These are phyloP conservation scores for Phymatotrichopsis omnivora DNA, from an alignment of 2,329 filamentous ascomycete genomes.

Conservation along the genomic window DNA sequence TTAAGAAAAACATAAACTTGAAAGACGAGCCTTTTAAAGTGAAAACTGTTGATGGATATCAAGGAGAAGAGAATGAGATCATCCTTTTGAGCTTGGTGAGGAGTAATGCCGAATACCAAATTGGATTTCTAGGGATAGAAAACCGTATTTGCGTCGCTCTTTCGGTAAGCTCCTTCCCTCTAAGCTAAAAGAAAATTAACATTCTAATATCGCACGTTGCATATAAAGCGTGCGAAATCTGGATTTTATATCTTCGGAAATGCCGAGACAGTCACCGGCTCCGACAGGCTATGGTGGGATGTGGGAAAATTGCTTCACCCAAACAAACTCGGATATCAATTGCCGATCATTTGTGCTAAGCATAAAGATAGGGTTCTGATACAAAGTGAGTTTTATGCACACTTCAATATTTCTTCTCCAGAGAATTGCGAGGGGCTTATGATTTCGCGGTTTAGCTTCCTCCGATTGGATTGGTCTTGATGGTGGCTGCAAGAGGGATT, in stretches of 20 bases:
- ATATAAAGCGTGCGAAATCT: constrained; percentile 60
- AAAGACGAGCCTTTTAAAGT: constrained; percentile 45
- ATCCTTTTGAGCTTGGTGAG: constrained; percentile 72
- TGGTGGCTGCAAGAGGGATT: constrained; percentile 46
- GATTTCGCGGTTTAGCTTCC: constrained; percentile 35
- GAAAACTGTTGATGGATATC: constrained; percentile 77
- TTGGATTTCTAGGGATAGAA: constrained; percentile 63
- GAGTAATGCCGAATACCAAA: constrained; percentile 47
- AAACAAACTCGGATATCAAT: constrained; percentile 39
- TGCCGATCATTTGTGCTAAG: constrained; percentile 54
- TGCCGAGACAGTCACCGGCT: constrained; percentile 42
- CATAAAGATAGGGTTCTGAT: constrained; percentile 48
- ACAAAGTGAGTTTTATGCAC: constrained; percentile 32
- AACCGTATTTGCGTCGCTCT: constrained; percentile 53
- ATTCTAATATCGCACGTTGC: too few species aligned
- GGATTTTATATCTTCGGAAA: constrained; percentile 85
- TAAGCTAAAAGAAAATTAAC: background rate
- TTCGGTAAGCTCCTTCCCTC: constrained; percentile 34
- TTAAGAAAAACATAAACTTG: constrained; percentile 37
- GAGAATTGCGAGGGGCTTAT: constrained; percentile 16
- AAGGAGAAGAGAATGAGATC: constrained; percentile 83
- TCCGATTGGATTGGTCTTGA: constrained; percentile 45
- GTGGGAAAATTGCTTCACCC: constrained; percentile 40
- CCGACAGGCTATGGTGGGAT: constrained; percentile 44
- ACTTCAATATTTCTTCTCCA: constrained; percentile 5